Evolutionary conservation across 129 eudicot genomes (phyloP).

Genomic region (Oenanthe sinensis): DNA sequence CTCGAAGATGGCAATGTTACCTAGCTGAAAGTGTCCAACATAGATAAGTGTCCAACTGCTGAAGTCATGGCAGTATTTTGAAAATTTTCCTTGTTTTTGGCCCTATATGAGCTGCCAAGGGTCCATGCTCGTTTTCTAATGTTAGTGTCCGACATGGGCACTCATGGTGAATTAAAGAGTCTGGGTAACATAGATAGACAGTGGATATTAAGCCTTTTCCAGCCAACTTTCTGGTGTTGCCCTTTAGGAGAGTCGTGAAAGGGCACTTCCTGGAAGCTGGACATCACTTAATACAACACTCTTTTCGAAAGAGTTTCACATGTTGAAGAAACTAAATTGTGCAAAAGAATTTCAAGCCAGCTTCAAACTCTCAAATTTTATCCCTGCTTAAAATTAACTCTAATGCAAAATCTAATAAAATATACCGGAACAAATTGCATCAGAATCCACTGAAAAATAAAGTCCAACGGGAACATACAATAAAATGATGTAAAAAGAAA

Average conservation of each 20-base stretch:
- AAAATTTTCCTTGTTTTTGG: not conserved
- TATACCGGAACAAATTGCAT: not conserved
- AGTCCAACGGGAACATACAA: not conserved
- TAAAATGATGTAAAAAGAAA: not conserved
- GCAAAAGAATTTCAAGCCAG: not conserved
- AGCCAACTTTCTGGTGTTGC: too few species aligned
- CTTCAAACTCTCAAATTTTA: too few species aligned
- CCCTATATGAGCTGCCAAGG: not conserved
- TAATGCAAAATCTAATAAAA: not conserved
- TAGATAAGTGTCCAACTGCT: not conserved
- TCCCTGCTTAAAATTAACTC: not conserved
- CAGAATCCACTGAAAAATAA: too few species aligned
- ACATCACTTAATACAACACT: not conserved
- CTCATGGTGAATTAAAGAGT: not conserved
- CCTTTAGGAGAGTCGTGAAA: too few species aligned
- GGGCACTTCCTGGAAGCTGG: too few species aligned
- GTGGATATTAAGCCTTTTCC: not conserved
- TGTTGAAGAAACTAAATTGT: not conserved
- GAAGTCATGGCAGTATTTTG: not conserved
- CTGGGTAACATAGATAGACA: not conserved
- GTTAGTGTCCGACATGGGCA: not conserved
- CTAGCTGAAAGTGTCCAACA: too few species aligned
- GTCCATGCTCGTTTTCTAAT: not conserved
- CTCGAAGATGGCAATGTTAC: too few species aligned
- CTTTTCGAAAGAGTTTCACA: not conserved